phyloP scores from a whole-genome alignment of 495 filamentous ascomycete species.

The Hyaloscypha variabilis region DNA sequence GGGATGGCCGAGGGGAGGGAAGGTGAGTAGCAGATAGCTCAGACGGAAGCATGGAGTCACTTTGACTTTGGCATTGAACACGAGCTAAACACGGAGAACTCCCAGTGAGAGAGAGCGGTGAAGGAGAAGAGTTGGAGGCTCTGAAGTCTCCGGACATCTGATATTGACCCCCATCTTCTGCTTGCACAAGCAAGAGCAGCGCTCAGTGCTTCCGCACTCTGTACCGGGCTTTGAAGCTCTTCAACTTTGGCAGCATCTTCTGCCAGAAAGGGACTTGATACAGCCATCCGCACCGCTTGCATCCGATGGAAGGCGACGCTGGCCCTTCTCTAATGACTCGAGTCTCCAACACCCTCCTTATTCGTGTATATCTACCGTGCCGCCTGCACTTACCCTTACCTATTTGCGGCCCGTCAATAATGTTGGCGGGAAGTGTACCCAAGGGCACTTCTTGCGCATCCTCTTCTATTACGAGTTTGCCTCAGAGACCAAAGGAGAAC shows the following conservation, averaged over 20 bases:
- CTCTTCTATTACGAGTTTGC: neutral
- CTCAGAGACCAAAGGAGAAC: neutral
- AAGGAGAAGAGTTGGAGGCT: neutral
- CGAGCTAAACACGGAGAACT: neutral
- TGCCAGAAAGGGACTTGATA: neutral
- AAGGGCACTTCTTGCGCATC: neutral
- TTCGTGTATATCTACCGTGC: constrained; percentile 17
- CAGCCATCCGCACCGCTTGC: neutral
- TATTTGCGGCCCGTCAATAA: neutral
- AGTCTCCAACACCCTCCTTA: constrained; percentile 1
- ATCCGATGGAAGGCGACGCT: constrained; percentile 19
- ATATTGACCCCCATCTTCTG: neutral
- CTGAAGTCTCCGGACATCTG: neutral
- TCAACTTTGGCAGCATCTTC: neutral
- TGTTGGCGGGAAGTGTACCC: neutral
- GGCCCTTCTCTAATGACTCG: constrained; percentile 17
- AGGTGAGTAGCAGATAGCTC: neutral
- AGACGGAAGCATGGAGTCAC: neutral
- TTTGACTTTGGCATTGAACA: neutral
- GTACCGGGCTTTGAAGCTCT: neutral
- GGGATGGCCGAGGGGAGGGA: neutral
- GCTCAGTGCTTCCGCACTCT: neutral
- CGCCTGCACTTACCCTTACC: neutral
- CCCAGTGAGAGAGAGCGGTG: neutral
- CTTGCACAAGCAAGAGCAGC: neutral